phyloP scores from a whole-genome alignment of 306 rosid genomes.

The Astragalus membranaceus region DNA sequence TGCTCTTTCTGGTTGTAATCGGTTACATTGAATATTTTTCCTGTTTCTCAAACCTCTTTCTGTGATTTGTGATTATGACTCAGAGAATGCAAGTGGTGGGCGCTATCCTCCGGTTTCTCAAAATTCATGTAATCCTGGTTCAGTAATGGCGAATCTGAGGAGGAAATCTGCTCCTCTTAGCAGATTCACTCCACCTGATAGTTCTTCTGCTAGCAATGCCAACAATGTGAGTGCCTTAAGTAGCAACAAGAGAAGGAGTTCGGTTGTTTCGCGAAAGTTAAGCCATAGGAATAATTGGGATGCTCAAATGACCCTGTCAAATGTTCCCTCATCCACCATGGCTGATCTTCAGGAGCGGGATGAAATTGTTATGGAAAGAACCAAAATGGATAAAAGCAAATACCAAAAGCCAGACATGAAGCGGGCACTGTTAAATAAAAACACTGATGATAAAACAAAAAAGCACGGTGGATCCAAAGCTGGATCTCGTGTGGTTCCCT shows the following conservation, averaged over 20 bases:
- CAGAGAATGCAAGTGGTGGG: constrained; percentile 65
- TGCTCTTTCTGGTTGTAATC: neutral
- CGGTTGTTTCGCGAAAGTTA: constrained; percentile 34
- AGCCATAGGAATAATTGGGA: constrained; percentile 60
- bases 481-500: constrained; percentile 91
- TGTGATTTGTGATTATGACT: constrained; percentile 19
- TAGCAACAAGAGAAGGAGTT: constrained; percentile 37
- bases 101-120: constrained; percentile 43
- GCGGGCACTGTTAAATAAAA: constrained; percentile 44
- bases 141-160: constrained; percentile 40
- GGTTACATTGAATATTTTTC: constrained; percentile 5
- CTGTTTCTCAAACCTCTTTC: neutral
- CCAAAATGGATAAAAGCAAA: constrained; percentile 38
- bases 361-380: constrained; percentile 38
- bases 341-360: constrained; percentile 37
- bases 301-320: constrained; percentile 36
- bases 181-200: constrained; percentile 50
- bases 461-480: constrained; percentile 47
- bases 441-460: constrained; percentile 43
- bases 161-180: constrained; percentile 31
- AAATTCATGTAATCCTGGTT: constrained; percentile 39
- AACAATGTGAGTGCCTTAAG: constrained; percentile 40
- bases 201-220: constrained; percentile 52
- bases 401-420: constrained; percentile 45
- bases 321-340: constrained; percentile 23